These are phyloP conservation scores for Dothideomycetes sp. DNA, from an alignment of 2,329 filamentous ascomycete genomes.

Conservation along the genomic window DNA sequence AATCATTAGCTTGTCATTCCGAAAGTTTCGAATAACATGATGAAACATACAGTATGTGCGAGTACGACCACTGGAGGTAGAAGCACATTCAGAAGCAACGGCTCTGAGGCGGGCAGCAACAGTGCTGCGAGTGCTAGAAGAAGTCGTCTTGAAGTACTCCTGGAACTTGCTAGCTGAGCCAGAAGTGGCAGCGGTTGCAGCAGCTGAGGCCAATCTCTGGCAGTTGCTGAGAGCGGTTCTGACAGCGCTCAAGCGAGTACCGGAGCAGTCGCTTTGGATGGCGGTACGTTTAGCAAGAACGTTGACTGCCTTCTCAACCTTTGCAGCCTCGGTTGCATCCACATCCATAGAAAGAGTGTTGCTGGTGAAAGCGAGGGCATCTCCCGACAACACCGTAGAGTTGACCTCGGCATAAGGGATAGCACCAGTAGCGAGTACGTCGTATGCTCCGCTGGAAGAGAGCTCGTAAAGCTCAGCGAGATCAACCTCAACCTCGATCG, in stretches of 20 bases:
- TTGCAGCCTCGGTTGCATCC: slow-evolving; percentile 46
- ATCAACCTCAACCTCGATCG: slow-evolving; percentile 46
- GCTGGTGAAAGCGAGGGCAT: slow-evolving; percentile 46
- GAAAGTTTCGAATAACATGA: background rate
- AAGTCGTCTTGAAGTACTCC: slow-evolving; percentile 57
- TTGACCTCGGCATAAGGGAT: slow-evolving; percentile 47
- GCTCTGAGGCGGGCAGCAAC: slow-evolving; percentile 45
- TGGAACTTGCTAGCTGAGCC: slow-evolving; percentile 42
- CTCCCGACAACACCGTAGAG: slow-evolving; percentile 45
- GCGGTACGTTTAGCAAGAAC: slow-evolving; percentile 41
- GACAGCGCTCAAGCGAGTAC: slow-evolving; percentile 37
- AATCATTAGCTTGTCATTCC: background rate
- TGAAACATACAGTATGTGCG: slow-evolving; percentile 44
- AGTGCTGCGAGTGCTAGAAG: slow-evolving; percentile 34
- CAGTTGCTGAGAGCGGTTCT: slow-evolving; percentile 47
- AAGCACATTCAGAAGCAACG: slow-evolving; percentile 48
- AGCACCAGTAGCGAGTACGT: slow-evolving; percentile 47
- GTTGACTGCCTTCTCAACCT: slow-evolving; percentile 39
- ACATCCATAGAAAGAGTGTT: slow-evolving; percentile 51
- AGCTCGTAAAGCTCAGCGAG: slow-evolving; percentile 49
- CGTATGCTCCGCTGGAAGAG: slow-evolving; percentile 43
- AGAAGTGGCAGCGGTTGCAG: slow-evolving; percentile 43
- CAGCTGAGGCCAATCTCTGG: slow-evolving; percentile 43
- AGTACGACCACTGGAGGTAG: slow-evolving; percentile 40
- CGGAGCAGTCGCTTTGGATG: slow-evolving; percentile 47